phyloP scores from a whole-genome alignment of 371 early-diverging fungal species.

The Mortierella sp. region DNA sequence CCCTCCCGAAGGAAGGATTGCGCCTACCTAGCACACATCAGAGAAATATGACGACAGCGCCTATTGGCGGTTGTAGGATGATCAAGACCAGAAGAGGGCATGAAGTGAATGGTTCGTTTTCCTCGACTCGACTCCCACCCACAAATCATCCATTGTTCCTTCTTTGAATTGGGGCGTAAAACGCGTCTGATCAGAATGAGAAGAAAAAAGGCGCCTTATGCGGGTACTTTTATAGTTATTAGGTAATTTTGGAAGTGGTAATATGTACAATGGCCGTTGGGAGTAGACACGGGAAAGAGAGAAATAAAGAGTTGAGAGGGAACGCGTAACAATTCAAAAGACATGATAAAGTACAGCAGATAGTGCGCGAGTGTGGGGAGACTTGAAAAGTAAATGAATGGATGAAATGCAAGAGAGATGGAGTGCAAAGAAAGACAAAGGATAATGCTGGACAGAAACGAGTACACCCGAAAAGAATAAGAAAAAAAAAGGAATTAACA shows the following conservation, averaged over 20 bases:
- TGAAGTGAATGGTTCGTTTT: no score
- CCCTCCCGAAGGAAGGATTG: no score
- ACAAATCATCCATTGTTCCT: no score
- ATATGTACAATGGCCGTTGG: slow-evolving; percentile 1
- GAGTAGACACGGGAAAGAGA: neutral
- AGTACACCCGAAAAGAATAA: neutral
- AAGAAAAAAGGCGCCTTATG: no score
- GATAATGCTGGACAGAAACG: neutral
- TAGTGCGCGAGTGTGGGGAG: neutral
- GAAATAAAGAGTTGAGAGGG: neutral
- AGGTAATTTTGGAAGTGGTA: neutral
- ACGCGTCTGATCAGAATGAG: neutral
- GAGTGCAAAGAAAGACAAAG: neutral
- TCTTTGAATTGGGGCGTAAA: neutral
- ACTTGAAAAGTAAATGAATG: neutral
- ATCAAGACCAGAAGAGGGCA: no score
- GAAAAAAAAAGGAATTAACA: neutral
- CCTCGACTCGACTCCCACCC: no score
- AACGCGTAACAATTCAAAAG: neutral
- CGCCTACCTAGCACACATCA: no score
- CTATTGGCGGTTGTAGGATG: no score
- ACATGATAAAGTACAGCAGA: neutral
- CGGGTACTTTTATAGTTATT: neutral
- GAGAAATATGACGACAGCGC: no score
- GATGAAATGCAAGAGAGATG: neutral